phyloP scores from a whole-genome alignment of 805 yeast species.

The Yamadazyma sp. region DNA sequence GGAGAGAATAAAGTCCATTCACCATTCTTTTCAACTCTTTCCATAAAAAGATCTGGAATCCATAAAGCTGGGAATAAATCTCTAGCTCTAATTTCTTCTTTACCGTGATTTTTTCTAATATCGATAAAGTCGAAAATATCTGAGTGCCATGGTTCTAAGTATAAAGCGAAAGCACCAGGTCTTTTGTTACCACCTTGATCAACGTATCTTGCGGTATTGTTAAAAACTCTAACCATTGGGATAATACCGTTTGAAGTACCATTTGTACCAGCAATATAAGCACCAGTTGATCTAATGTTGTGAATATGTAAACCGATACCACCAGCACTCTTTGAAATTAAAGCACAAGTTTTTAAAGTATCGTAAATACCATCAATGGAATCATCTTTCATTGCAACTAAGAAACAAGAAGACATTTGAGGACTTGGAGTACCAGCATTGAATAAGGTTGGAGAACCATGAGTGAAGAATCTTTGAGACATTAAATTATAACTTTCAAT shows the following conservation, averaged over 20 bases:
- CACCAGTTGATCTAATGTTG: constrained; percentile 57
- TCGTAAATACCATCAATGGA: constrained; percentile 63
- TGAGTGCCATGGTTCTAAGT: constrained; percentile 63
- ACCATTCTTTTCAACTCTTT: constrained; percentile 53
- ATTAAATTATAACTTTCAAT: constrained; percentile 56
- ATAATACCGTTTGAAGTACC: constrained; percentile 62
- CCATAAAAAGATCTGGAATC: constrained; percentile 63
- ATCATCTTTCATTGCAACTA: constrained; percentile 61
- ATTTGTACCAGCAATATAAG: constrained; percentile 60
- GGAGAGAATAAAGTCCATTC: constrained; percentile 62
- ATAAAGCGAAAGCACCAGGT: constrained; percentile 63
- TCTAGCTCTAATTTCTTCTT: constrained; percentile 61
- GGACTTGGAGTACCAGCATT: constrained; percentile 61
- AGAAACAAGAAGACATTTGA: constrained; percentile 61
- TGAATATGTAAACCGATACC: constrained; percentile 63
- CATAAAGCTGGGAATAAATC: constrained; percentile 62
- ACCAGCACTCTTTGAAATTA: constrained; percentile 60
- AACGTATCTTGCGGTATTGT: constrained; percentile 61
- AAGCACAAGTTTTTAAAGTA: constrained; percentile 59
- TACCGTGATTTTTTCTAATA: constrained; percentile 61
- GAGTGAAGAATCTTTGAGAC: constrained; percentile 58
- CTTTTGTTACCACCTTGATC: constrained; percentile 67
- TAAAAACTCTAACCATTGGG: constrained; percentile 62
- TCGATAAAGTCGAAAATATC: constrained; percentile 59
- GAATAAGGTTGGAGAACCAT: constrained; percentile 61